Evolutionary conservation across 2,329 filamentous ascomycete genomes (phyloP).

Genomic region (Stylonectria norvegica): DNA sequence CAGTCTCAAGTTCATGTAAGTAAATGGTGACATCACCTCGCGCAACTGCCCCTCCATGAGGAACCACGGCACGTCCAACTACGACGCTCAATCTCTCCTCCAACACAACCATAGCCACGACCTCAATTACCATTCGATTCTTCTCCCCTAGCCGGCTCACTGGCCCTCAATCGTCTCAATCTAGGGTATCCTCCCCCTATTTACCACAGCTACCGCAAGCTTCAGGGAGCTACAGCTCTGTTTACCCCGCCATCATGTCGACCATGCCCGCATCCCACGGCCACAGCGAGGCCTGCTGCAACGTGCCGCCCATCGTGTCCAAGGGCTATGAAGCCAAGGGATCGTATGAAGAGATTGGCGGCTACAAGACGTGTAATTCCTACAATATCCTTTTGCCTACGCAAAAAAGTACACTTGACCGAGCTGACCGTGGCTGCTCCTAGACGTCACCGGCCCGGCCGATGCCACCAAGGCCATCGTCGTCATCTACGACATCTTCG

Average conservation of each 20-base stretch:
- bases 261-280: slow-evolving; percentile 50
- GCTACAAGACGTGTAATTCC: slow-evolving; percentile 49
- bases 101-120: no score
- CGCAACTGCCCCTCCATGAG: slow-evolving; percentile 1
- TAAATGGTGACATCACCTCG: slow-evolving; percentile 10
- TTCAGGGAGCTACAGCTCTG: background rate
- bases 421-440: slow-evolving; percentile 2
- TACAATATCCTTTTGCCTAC: no score
- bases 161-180: no score
- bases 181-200: no score
- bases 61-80: no score
- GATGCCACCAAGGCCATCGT: slow-evolving; percentile 57
- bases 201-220: no score
- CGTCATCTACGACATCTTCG: slow-evolving; percentile 64
- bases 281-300: slow-evolving; percentile 56
- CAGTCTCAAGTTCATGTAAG: no score
- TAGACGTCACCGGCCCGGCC: slow-evolving; percentile 47
- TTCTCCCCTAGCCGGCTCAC: no score
- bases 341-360: slow-evolving; percentile 53
- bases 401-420: no score
- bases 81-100: no score
- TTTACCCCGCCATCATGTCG: slow-evolving; percentile 38
- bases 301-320: slow-evolving; percentile 55
- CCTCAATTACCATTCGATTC: slow-evolving; percentile 1
- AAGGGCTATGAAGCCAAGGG: slow-evolving; percentile 55